Evolutionary conservation across 192 early-diverging fungal species (phyloP), one percentile per base, ranked within the genome.

Genomic region (Pilobolus umbonatus): DNA sequence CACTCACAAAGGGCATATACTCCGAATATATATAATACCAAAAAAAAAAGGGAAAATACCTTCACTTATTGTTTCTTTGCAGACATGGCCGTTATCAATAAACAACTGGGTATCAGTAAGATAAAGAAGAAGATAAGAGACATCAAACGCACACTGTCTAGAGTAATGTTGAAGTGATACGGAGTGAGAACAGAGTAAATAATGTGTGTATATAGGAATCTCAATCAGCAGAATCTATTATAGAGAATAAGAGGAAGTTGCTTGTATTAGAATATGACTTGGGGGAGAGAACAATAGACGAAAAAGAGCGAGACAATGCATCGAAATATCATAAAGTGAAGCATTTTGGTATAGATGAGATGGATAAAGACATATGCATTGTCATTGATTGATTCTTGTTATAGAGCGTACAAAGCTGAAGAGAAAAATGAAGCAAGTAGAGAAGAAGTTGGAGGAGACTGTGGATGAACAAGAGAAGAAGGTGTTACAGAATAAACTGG

Each of bases 101-200:
- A 17, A 42, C 39, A 12, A 17, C 11, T 42, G 4, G 19, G 39
- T 42, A 17, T 31, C 15, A 11, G 50, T 31, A 58, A 58, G 44
- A 58, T 58, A 22, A 58, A 36, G 35, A 58, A 58, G 43, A 42
- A 32, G 6, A 58, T 58, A 34, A 58, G 56, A 46, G 56, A 58
- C 11, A 32, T 46, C 25, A 7, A 44, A 19, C 56, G 56, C 31
- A 34, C 55, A 3, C 24, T 47, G 19, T 22, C 29, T 8, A 58
- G 25, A 9, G 56, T 47, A 21, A 32, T 6, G 7, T 34, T 15
- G 5, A 44, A 44, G 19, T 5, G 17, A 44, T 12, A 5, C 15
- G 4, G 43, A 9, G 4, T 5, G 19, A 15, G 17, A n/a, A n/a
- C n/a, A n/a, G n/a, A n/a, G n/a, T n/a, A n/a, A n/a, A n/a, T n/a